These are phyloP conservation scores for Rhazya stricta DNA, from an alignment of 257 asterid species.

Conservation along the genomic window DNA sequence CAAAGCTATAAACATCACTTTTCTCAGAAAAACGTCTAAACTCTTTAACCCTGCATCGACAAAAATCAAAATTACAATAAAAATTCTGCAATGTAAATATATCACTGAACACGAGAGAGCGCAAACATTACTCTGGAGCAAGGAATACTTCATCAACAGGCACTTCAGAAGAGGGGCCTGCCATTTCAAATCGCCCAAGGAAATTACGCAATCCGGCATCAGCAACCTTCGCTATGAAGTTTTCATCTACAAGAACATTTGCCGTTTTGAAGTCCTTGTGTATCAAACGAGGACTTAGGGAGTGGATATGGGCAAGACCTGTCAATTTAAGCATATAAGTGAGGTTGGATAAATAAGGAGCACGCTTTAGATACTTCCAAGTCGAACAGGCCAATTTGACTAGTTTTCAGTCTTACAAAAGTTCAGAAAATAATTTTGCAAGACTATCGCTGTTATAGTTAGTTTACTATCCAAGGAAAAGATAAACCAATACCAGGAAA, in stretches of 20 bases:
- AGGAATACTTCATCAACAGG: slow-evolving; percentile 62
- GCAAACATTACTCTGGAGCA: slow-evolving; percentile 70
- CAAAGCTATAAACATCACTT: slow-evolving; percentile 87
- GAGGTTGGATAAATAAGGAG: slow-evolving; percentile 22
- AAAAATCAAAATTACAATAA: slow-evolving; percentile 15
- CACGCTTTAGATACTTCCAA: slow-evolving; percentile 9
- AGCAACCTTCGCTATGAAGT: slow-evolving; percentile 82
- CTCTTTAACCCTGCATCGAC: slow-evolving; percentile 68
- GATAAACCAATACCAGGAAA: slow-evolving; percentile 66
- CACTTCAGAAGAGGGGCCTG: slow-evolving; percentile 68
- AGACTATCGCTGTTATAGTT: slow-evolving; percentile 24
- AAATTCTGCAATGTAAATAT: slow-evolving; percentile 6
- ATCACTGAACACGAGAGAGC: slow-evolving; percentile 12
- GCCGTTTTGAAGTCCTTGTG: slow-evolving; percentile 91
- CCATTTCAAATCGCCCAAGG: slow-evolving; percentile 74
- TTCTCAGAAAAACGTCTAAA: slow-evolving; percentile 82
- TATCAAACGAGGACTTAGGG: slow-evolving; percentile 78
- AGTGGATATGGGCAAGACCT: slow-evolving; percentile 84
- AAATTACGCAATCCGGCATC: slow-evolving; percentile 90
- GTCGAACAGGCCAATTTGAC: background rate
- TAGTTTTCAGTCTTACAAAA: slow-evolving; percentile 14
- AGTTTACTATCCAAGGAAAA: slow-evolving; percentile 27
- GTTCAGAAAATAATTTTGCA: slow-evolving; percentile 25
- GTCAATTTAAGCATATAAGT: slow-evolving; percentile 22
- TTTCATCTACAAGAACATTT: slow-evolving; percentile 91